Percentiles rank a stretch among this genome's conserved stretches.
These are phyloP conservation scores for Coemansia sp. DNA, from an alignment of 192 early-diverging fungal species.

Conservation along the genomic window DNA sequence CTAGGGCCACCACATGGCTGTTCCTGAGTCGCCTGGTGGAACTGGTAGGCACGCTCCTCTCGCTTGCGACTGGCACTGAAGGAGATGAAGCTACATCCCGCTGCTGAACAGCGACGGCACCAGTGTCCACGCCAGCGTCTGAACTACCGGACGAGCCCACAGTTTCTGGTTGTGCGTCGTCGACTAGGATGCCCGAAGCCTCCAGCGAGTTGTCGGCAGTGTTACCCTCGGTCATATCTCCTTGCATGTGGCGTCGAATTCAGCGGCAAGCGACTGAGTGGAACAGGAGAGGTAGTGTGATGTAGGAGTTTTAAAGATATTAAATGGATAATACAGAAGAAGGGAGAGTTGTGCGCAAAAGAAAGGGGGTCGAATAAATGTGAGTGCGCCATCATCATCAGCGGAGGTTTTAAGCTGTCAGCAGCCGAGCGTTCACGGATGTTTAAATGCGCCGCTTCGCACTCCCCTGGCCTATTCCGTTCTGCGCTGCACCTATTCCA, in stretches of 20 bases:
- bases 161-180: constrained; percentile 4
- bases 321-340: neutral
- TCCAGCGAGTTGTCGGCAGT: constrained; percentile 34
- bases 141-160: neutral
- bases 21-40: constrained; percentile 13
- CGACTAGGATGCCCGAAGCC: constrained; percentile 34
- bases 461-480: neutral
- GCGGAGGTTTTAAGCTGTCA: constrained; percentile 1
- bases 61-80: neutral
- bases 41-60: neutral
- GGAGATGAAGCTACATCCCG: neutral
- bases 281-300: neutral
- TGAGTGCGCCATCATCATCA: neutral
- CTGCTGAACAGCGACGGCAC: neutral
- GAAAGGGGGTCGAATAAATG: neutral
- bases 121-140: neutral
- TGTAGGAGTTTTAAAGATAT: neutral
- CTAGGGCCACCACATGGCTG: constrained; percentile 42
- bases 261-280: neutral
- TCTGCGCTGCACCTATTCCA: neutral
- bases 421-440: neutral
- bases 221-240: constrained; percentile 5
- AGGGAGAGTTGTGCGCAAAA: neutral
- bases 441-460: neutral
- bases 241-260: neutral